Evolutionary conservation across 2,329 filamentous ascomycete genomes (phyloP).

Genomic region (Westerdykella ornata): DNA sequence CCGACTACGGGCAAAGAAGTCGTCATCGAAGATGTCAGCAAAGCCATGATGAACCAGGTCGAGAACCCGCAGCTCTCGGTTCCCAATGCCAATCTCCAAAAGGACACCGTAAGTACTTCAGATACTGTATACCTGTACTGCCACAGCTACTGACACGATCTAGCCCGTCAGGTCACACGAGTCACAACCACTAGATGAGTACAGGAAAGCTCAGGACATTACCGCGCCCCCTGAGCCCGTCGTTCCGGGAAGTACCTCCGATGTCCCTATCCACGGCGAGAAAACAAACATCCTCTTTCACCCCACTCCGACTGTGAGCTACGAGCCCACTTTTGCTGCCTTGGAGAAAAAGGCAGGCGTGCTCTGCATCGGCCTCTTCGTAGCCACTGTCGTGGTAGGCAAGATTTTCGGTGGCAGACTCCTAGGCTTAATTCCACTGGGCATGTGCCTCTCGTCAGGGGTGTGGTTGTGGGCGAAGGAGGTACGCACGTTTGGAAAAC

Average conservation of each 20-base stretch:
- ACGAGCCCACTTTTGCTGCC: conserved; percentile 75
- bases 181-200: conserved; percentile 67
- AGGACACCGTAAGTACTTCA: conserved; percentile 50
- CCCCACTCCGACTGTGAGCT: conserved; percentile 82
- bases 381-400: conserved; percentile 69
- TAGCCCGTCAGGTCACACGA: conserved; percentile 62
- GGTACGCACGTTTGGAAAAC: background rate
- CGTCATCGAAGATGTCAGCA: conserved; percentile 73
- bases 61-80: conserved; percentile 71
- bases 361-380: conserved; percentile 63
- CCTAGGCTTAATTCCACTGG: conserved; percentile 68
- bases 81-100: conserved; percentile 82
- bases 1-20: conserved; percentile 83
- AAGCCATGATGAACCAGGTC: conserved; percentile 61
- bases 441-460: conserved; percentile 63
- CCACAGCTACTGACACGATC: conserved; percentile 8
- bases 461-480: conserved; percentile 90
- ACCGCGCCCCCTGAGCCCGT: conserved; percentile 87
- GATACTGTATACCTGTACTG: background rate
- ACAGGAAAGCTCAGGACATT: conserved; percentile 78
- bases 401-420: conserved; percentile 72
- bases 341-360: conserved; percentile 69
- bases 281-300: conserved; percentile 96
- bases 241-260: conserved; percentile 72
- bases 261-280: conserved; percentile 91